These are phyloP conservation scores for Arthroderma sp. DNA, from an alignment of 2,329 filamentous ascomycete species.

Conservation along the genomic window DNA sequence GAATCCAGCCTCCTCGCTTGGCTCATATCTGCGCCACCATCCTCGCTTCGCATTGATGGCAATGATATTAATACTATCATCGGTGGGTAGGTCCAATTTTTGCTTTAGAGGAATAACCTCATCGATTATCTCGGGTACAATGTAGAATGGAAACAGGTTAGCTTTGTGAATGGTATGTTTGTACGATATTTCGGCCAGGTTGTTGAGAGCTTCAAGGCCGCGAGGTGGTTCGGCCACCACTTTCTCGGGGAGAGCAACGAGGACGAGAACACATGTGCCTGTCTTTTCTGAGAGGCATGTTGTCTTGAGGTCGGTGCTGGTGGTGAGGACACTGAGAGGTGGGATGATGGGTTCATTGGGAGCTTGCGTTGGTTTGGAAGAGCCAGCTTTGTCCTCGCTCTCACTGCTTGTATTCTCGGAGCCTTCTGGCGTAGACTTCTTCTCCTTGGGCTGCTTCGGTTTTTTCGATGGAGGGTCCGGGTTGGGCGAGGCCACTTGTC, in stretches of 20 bases:
- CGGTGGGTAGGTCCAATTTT: conserved; percentile 46
- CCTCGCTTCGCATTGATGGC: conserved; percentile 71
- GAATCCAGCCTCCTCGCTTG: conserved; percentile 40
- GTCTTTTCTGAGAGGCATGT: conserved; percentile 65
- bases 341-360: conserved; percentile 39
- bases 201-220: conserved; percentile 43
- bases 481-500: conserved; percentile 65
- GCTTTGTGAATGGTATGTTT: conserved; percentile 56
- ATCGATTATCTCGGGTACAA: conserved; percentile 52
- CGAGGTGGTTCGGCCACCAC: conserved; percentile 33
- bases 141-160: conserved; percentile 71
- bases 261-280: conserved; percentile 67
- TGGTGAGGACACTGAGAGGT: conserved; percentile 52
- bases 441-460: conserved; percentile 14
- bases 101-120: conserved; percentile 42
- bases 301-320: conserved; percentile 50
- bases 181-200: conserved; percentile 59
- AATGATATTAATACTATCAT: conserved; percentile 53
- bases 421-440: conserved; percentile 17
- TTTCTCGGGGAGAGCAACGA: conserved; percentile 45
- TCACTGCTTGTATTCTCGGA: conserved; percentile 2
- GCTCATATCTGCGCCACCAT: conserved; percentile 68
- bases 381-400: conserved; percentile 2
- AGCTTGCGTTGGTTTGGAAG: conserved; percentile 27
- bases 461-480: conserved; percentile 50